Evolutionary conservation across 2,329 filamentous ascomycete species (phyloP), one percentile per base, ranked within the genome.

Genomic region (Colletotrichum siamense): DNA sequence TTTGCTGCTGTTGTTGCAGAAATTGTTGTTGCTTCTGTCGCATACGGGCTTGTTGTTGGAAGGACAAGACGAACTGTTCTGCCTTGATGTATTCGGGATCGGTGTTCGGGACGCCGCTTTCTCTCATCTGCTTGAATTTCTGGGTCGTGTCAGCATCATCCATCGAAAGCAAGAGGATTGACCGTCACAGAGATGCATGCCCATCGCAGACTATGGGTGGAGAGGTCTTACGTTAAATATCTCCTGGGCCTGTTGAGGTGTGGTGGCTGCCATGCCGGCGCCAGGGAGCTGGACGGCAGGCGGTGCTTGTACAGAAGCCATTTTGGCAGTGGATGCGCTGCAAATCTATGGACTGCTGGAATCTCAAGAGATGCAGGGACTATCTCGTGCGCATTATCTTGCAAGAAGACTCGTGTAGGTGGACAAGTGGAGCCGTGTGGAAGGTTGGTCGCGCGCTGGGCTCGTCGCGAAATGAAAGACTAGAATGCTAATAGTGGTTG

Each of bases 101-200:
- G 73, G 91, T 94, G 73, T 93, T 90, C 55, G 95, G 92, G 28
- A 98, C 94, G 79, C 96, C 96, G 81, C 94, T 91, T 72, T 95
- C 91, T 86, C 96, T 97, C 94, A 99, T 96, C 84, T 95, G 92
- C 82, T 95, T 94, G 79, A 95, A 97, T 90, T 95, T 96, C 96
- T 98, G 81, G 26, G 63, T 26, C 64, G 55, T 65, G 36, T 79
- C 55, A 74, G 66, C 71, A 59, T 72, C 18, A 32, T 55, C 24
- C 55, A 57, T 68, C 24, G 3, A 32, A 22, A 24, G 16, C 24
- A n/a, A 16, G 7, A 22, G 6, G 13, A 62, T 28, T 18, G 61
- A 62, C 70, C 59, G 62, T 77, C 59, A 61, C 49, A 64, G 67
- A 72, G 62, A 52, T 32, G 49, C 22, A 34, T 6, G 10, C 22